A percentile compares a stretch with the other conserved stretches of the same genome.
Conservation (phyloP, 768 basidiomycete genomes). For the Porphyrellus cyaneotinctus region DNA sequence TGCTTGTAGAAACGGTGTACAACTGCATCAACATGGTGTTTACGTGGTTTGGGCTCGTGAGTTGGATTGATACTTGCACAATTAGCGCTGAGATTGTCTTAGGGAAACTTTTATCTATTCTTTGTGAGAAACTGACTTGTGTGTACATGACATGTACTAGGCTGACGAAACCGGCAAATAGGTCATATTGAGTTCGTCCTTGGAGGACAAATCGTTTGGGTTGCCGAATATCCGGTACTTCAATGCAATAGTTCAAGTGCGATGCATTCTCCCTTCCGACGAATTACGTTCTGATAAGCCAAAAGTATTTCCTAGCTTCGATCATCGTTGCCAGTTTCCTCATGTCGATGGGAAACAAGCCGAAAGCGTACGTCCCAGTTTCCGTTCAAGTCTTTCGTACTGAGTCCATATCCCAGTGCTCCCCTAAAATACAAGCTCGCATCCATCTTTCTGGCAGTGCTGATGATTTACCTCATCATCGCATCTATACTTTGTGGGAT, state of each 20-base stretch:
- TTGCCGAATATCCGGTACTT: constrained; percentile 64
- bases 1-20: constrained; percentile 82
- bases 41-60: constrained; percentile 89
- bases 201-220: constrained; percentile 70
- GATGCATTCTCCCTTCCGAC: neutral
- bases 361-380: constrained; percentile 54
- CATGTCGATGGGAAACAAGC: constrained; percentile 95
- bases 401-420: constrained; percentile 14
- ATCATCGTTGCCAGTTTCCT: constrained; percentile 87
- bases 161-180: constrained; percentile 26
- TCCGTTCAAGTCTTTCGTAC: neutral
- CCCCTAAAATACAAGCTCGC: constrained; percentile 73
- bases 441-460: constrained; percentile 64
- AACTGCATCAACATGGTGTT: constrained; percentile 85
- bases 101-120: constrained; percentile 96
- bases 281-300: constrained; percentile 1
- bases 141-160: neutral
- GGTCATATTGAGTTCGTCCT: constrained; percentile 84
- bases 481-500: constrained; percentile 81
- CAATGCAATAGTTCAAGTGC: constrained; percentile 73
- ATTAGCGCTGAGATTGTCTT: neutral
- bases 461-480: constrained; percentile 82
- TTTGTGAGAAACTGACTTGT: constrained; percentile 55
- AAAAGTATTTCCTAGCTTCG: constrained; percentile 79
- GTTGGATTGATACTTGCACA: constrained; percentile 24